Evolutionary conservation across 139 green algal genomes (phyloP).

Genomic region (Chlorella sp.): DNA sequence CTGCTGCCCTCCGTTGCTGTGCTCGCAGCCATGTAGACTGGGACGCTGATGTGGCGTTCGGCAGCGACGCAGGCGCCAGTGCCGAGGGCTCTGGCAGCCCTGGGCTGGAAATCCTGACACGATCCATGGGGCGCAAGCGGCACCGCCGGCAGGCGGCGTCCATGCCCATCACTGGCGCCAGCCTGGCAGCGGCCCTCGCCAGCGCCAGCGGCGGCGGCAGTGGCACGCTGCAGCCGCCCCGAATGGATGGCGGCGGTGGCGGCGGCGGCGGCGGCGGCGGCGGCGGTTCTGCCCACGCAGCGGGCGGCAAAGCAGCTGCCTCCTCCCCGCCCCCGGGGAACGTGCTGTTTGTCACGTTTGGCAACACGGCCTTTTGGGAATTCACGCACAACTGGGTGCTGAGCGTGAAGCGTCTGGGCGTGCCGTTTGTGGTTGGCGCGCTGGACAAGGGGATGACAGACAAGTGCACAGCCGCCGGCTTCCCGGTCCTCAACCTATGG

Average conservation of each 20-base stretch:
- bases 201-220: background rate
- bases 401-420: background rate
- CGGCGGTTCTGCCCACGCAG: background rate
- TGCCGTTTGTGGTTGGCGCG: background rate
- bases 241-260: background rate
- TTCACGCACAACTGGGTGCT: slow-evolving; percentile 3
- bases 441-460: background rate
- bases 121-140: too few species aligned
- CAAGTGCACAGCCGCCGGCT: background rate
- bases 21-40: background rate
- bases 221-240: background rate
- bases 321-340: too few species aligned
- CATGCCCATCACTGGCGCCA: background rate
- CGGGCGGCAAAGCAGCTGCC: too few species aligned
- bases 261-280: background rate
- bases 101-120: too few species aligned
- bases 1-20: background rate
- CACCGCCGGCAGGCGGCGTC: too few species aligned
- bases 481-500: background rate
- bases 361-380: background rate
- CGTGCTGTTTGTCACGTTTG: slow-evolving; percentile 9
- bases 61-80: background rate
- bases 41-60: background rate
- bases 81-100: background rate
- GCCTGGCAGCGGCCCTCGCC: background rate